These are phyloP conservation scores for Gastrolobium bilobum DNA, from an alignment of 306 rosid species.

Conservation along the genomic window DNA sequence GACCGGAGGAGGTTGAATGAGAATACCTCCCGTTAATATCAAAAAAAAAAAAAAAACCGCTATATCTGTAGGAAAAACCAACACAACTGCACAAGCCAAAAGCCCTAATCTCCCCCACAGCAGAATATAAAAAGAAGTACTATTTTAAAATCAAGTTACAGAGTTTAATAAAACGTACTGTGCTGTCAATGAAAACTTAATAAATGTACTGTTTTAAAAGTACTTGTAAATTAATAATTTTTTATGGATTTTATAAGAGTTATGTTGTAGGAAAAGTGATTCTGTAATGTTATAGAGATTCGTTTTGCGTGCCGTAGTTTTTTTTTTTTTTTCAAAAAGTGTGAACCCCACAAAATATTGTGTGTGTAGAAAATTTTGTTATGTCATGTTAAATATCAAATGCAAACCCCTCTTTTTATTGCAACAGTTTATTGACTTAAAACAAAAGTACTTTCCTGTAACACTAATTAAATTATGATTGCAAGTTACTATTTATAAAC, in stretches of 20 bases:
- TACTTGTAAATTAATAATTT: neutral
- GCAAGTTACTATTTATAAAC: conserved; percentile 33
- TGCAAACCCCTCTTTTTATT: too few relatives aligned
- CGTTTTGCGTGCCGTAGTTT: too few relatives aligned
- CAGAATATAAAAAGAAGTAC: neutral
- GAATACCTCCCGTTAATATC: too few relatives aligned
- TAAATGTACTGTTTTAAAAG: neutral
- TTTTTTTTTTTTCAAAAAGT: too few relatives aligned
- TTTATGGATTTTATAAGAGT: too few relatives aligned
- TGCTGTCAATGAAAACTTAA: conserved; percentile 9
- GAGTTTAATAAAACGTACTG: conserved; percentile 3
- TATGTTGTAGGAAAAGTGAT: too few relatives aligned
- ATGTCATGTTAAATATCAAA: too few relatives aligned
- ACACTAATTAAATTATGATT: neutral
- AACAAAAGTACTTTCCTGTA: neutral
- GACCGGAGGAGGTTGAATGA: too few relatives aligned
- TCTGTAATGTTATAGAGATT: too few relatives aligned
- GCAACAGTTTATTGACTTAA: neutral
- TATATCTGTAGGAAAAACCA: neutral
- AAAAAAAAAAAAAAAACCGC: too few relatives aligned
- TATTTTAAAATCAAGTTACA: neutral
- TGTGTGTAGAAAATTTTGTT: too few relatives aligned
- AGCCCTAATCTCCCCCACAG: neutral
- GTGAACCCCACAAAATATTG: too few relatives aligned
- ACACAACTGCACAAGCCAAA: conserved; percentile 2